Evolutionary conservation across 345 rosid species (phyloP), one percentile per base, ranked within the genome.

Genomic region (Camelina sativa): DNA sequence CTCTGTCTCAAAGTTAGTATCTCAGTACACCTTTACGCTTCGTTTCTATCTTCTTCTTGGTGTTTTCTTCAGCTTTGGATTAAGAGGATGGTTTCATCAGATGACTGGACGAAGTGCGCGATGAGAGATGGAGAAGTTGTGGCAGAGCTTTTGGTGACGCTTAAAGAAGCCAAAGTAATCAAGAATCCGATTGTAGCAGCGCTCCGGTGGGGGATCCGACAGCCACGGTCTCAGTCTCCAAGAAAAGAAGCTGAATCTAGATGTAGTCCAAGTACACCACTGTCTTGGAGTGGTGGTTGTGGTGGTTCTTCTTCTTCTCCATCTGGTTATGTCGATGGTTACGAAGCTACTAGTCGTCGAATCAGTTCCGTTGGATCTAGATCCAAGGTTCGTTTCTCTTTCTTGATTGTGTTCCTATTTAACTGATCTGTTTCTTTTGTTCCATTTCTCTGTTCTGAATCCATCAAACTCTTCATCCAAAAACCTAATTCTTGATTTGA

Each of bases 81-180:
- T 8, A 53, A 62, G 41, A 65, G 80, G n/a, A 69, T 52, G 84
- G 56, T 19, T 20, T 3, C 69, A 68, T 74, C 61, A 65, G 96
- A 88, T 71, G 90, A 86, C 35, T 92, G 98, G 98, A 80, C 91
- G 46, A 77, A 19, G 53, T 80, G 90, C 9, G 98, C 98, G 69
- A 88, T 92, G 89, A 79, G 73, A 23, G 93, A 92, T 30, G 91
- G 85, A 79, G 80, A 32, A 57, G 78, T 90, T 44, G 98, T 88
- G 59, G 98, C 83, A 12, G 88, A 92, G 85, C 80, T 92, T 9
- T 80, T 92, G 11, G 69, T 88, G 3, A 77, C 78, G 37, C 80
- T 90, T 16, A 90, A 84, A 67, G 82, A 83, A 61, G 76, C 85
- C 16, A 82, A 84, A 61, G 84, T 75, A 22, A 73, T 58, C 20